Conservation (phyloP, 2,329 filamentous ascomycete genomes). For the Ophiognomonia clavigignenti-juglandacearum region DNA sequence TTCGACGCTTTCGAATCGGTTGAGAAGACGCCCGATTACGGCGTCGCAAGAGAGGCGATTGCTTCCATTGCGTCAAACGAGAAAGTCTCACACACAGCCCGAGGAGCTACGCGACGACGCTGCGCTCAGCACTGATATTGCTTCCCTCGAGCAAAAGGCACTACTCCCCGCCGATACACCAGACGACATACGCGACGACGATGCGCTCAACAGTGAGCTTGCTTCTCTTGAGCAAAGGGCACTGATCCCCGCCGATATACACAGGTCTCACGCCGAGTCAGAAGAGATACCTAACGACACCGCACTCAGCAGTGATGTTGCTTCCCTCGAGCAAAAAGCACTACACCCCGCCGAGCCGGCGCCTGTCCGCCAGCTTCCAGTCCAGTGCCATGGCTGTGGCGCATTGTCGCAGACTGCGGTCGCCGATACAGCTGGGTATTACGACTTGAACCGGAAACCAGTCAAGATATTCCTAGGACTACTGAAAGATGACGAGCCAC, state of each 20-base stretch:
- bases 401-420: constrained; percentile 55
- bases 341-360: neutral
- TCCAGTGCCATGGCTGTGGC: constrained; percentile 60
- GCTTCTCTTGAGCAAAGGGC: too few species aligned
- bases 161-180: too few species aligned
- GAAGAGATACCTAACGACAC: neutral
- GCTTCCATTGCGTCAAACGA: constrained; percentile 5
- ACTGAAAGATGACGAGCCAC: constrained; percentile 22
- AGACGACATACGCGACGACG: too few species aligned
- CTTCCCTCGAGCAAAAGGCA: neutral
- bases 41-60: neutral
- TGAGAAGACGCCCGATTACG: neutral
- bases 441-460: constrained; percentile 44
- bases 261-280: neutral
- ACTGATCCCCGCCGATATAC: too few species aligned
- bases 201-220: too few species aligned
- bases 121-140: neutral
- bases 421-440: constrained; percentile 53
- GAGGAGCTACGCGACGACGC: neutral
- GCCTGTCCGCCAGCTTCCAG: constrained; percentile 36
- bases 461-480: constrained; percentile 43
- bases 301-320: neutral
- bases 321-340: neutral
- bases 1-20: neutral
- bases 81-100: neutral